phyloP scores from a whole-genome alignment of 495 filamentous ascomycete species.

The Clohesyomyces aquaticus region DNA sequence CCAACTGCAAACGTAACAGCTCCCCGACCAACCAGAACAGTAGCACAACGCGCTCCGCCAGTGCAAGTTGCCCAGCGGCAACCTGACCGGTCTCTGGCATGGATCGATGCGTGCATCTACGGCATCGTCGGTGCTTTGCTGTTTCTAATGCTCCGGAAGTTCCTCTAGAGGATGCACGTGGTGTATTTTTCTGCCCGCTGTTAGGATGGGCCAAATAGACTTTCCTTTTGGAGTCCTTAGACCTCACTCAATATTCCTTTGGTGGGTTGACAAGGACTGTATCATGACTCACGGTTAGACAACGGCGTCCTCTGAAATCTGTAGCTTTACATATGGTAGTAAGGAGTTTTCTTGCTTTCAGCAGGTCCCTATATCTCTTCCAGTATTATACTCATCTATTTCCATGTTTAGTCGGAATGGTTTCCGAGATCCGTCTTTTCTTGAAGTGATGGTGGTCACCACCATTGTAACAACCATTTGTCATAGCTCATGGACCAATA shows the following conservation, averaged over 20 bases:
- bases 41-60: conserved; percentile 7
- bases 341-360: not conserved
- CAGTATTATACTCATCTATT: no score
- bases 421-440: no score
- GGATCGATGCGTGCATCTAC: conserved; percentile 65
- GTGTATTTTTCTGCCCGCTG: not conserved
- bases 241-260: no score
- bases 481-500: no score
- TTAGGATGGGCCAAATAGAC: not conserved
- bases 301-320: no score
- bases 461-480: no score
- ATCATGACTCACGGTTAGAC: no score
- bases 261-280: no score
- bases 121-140: conserved; percentile 56
- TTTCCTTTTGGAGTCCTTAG: not conserved
- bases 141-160: conserved; percentile 56
- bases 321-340: not conserved
- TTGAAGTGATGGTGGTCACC: no score
- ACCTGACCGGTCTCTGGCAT: conserved; percentile 55
- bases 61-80: conserved; percentile 34
- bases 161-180: conserved; percentile 24
- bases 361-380: not conserved
- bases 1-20: not conserved
- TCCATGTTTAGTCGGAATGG: no score
- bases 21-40: conserved; percentile 21